Conservation (phyloP, 441 rosid species). For the Croton laevigatus region DNA sequence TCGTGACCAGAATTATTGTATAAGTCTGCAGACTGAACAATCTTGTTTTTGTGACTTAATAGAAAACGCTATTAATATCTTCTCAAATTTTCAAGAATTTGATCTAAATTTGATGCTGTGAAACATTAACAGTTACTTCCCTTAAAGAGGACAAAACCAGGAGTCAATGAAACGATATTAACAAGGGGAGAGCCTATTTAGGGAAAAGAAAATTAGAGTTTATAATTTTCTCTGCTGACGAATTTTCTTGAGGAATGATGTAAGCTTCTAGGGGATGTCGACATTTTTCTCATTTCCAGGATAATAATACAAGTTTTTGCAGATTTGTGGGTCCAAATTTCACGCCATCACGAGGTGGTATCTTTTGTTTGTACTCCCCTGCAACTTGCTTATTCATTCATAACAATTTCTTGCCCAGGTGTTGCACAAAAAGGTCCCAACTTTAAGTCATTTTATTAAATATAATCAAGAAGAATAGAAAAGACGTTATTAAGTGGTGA, state of each 20-base stretch:
- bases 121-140: background rate
- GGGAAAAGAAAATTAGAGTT: background rate
- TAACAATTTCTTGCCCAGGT: background rate
- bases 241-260: background rate
- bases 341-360: background rate
- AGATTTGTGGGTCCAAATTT: background rate
- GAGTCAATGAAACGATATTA: background rate
- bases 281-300: conserved; percentile 8
- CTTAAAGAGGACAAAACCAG: background rate
- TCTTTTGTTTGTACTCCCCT: background rate
- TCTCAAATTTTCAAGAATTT: background rate
- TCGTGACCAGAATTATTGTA: conserved; percentile 21
- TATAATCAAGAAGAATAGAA: too few relatives aligned
- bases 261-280: conserved; percentile 6
- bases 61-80: background rate
- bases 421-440: too few relatives aligned
- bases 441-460: too few relatives aligned
- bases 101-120: background rate
- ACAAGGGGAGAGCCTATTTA: background rate
- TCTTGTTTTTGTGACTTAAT: conserved; percentile 11
- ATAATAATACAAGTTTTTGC: background rate
- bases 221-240: background rate
- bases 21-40: conserved; percentile 17
- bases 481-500: too few relatives aligned
- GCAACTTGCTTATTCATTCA: background rate